Percentiles rank a stretch among this genome's conserved stretches.
Evolutionary conservation across 257 asterid genomes (phyloP).

Genomic region (Solanum tacnaense): DNA sequence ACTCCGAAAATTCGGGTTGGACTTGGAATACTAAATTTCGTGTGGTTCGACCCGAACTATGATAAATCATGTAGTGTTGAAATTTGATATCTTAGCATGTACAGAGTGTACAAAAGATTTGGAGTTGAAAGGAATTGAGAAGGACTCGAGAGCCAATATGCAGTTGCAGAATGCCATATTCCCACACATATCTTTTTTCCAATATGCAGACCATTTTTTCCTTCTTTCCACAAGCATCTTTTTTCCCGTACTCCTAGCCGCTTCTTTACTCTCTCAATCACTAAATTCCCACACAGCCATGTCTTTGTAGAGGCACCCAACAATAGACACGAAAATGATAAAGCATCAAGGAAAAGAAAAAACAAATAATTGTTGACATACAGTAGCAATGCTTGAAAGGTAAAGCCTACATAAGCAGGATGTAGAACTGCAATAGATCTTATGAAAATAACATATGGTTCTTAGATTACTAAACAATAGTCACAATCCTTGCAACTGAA

Average conservation of each 20-base stretch:
- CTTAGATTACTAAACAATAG: neutral
- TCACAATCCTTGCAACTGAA: neutral
- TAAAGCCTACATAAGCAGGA: neutral
- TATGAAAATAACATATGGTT: neutral
- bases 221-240: neutral
- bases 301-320: neutral
- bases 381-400: neutral
- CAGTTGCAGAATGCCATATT: neutral
- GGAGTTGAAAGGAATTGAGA: neutral
- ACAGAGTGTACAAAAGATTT: neutral
- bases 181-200: neutral
- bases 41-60: neutral
- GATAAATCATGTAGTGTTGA: neutral
- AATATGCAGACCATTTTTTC: neutral
- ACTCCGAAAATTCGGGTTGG: neutral
- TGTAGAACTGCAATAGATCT: neutral
- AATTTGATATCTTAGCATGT: neutral
- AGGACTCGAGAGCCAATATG: neutral
- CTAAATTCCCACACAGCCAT: neutral
- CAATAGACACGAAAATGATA: neutral
- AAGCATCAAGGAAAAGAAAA: neutral
- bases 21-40: neutral
- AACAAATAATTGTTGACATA: neutral
- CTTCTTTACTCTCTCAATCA: neutral
- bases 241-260: neutral